phyloP scores from a whole-genome alignment of 768 basidiomycete species.

The Auricularia cornea region DNA sequence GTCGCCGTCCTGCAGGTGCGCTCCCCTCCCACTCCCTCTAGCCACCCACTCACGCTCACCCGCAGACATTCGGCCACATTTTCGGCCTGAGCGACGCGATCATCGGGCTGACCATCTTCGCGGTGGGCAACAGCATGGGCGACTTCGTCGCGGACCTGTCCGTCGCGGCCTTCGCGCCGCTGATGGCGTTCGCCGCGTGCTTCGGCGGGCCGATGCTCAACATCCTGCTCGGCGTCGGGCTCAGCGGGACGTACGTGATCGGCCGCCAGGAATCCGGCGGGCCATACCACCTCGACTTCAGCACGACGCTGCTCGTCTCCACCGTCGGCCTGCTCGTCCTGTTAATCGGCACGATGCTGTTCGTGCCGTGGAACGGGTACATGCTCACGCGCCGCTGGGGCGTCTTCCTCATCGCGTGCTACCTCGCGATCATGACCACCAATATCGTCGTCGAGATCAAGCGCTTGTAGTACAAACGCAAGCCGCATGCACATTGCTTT shows the following conservation, averaged over 20 bases:
- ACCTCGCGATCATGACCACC: constrained; percentile 64
- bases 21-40: too few relatives aligned
- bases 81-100: constrained; percentile 96
- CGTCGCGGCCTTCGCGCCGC: constrained; percentile 85
- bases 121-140: constrained; percentile 90
- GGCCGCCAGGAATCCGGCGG: constrained; percentile 38
- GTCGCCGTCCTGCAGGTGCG: constrained; percentile 80
- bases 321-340: constrained; percentile 71
- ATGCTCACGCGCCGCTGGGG: constrained; percentile 78
- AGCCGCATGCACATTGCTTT: too few relatives aligned
- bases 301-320: constrained; percentile 77
- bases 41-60: too few relatives aligned
- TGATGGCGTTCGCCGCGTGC: constrained; percentile 94
- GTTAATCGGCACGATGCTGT: constrained; percentile 64
- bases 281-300: constrained; percentile 70
- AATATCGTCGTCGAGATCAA: constrained; percentile 75
- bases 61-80: constrained; percentile 82
- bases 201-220: constrained; percentile 92
- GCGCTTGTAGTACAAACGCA: background rate
- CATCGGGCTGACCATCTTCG: constrained; percentile 80
- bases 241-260: constrained; percentile 84
- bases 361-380: constrained; percentile 81
- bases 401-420: constrained; percentile 62
- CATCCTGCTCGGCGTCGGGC: constrained; percentile 82
- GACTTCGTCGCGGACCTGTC: constrained; percentile 97